Conservation (phyloP, 805 yeast species). For the Clavispora vitiphila region DNA sequence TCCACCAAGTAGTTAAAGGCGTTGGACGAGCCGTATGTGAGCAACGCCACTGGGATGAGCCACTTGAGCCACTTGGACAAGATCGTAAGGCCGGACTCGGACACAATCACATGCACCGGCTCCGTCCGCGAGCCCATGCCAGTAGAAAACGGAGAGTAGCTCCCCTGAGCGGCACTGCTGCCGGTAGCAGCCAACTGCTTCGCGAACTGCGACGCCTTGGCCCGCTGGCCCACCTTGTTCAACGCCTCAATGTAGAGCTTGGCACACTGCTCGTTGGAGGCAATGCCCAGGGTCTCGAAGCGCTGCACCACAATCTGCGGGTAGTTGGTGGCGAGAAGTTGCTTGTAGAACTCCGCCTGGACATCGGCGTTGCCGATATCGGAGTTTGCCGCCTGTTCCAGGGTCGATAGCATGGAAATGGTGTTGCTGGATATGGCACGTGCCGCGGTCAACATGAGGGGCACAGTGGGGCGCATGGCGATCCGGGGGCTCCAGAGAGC, state of each 20-base stretch:
- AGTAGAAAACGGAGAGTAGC: conserved; percentile 24
- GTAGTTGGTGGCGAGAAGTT: conserved; percentile 70
- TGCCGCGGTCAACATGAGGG: background rate
- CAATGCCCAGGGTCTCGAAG: conserved; percentile 91
- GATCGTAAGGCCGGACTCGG: conserved; percentile 76
- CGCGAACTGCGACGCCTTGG: conserved; percentile 69
- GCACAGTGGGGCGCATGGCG: background rate
- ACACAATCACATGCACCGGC: conserved; percentile 90
- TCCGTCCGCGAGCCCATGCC: conserved; percentile 64
- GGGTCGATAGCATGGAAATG: conserved; percentile 28
- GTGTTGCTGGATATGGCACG: conserved; percentile 23
- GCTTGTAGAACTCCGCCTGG: conserved; percentile 81
- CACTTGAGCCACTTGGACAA: conserved; percentile 85
- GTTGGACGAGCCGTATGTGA: conserved; percentile 76
- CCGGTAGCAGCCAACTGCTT: conserved; percentile 27
- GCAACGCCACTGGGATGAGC: conserved; percentile 73
- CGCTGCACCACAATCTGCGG: conserved; percentile 97
- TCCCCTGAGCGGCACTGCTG: conserved; percentile 2
- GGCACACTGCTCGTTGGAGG: conserved; percentile 74
- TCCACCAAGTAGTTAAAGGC: conserved; percentile 78
- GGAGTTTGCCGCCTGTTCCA: conserved; percentile 84
- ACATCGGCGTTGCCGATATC: conserved; percentile 60
- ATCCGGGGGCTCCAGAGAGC: background rate
- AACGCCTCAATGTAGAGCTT: conserved; percentile 77
- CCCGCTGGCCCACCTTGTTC: conserved; percentile 67